A percentile compares a stretch with the other conserved stretches of the same genome.
These are phyloP conservation scores for Collybia mongolica DNA, from an alignment of 768 basidiomycete genomes.

Conservation along the genomic window DNA sequence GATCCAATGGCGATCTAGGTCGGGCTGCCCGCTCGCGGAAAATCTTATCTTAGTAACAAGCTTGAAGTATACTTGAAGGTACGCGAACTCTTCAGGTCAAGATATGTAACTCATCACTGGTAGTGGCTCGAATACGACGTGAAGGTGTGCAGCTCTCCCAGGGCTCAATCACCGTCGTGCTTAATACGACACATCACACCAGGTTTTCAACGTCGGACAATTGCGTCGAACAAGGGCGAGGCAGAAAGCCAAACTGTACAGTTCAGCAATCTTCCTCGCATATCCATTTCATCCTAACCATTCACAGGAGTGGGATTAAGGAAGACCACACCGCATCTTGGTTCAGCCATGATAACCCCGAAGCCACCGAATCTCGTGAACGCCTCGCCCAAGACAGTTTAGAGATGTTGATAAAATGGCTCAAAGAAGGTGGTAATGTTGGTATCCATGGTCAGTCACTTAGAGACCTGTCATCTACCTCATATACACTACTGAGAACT, in stretches of 20 bases:
- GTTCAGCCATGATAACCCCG: conserved; percentile 83
- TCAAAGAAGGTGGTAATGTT: conserved; percentile 94
- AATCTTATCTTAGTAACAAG: conserved; percentile 98
- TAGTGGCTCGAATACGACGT: conserved; percentile 99
- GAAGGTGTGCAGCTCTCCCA: conserved; percentile 48
- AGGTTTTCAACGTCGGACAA: conserved; percentile 99
- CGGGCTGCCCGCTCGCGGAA: conserved; percentile 95
- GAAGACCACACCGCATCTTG: conserved; percentile 91
- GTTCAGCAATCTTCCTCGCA: background rate
- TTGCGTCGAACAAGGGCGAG: conserved; percentile 83
- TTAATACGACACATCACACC: background rate
- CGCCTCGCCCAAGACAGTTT: conserved; percentile 86
- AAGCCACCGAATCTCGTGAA: conserved; percentile 78
- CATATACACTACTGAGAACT: background rate
- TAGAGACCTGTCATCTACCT: background rate
- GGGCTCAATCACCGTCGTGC: background rate
- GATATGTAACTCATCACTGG: conserved; percentile 9
- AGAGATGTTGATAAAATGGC: conserved; percentile 93
- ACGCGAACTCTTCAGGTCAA: conserved; percentile 18
- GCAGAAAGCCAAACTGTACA: conserved; percentile 74
- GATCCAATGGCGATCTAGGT: conserved; percentile 50
- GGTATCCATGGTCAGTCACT: conserved; percentile 83
- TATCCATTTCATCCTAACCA: background rate
- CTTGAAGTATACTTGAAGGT: conserved; percentile 95
- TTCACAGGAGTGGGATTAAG: conserved; percentile 68